Evolutionary conservation across 148 eudicot genomes (phyloP), one percentile per base, ranked within the genome.

Genomic region (Camellia lanceoleosa): DNA sequence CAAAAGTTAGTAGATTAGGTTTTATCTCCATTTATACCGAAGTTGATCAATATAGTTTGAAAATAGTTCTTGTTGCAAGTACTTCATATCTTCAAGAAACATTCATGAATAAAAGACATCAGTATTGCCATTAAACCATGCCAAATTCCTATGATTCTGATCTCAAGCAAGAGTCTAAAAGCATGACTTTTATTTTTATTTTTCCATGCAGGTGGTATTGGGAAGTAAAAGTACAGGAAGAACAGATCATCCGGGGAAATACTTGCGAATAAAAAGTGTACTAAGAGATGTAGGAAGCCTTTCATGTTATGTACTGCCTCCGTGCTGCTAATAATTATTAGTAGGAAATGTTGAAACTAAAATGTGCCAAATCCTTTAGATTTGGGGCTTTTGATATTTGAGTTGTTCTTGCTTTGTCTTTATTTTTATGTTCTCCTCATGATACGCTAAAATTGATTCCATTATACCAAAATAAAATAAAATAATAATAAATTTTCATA

Each of bases 141-240:
- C 38, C 38, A 30, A 30, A 30, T 30, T 30, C 38, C 38, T 2
- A n/a, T 18, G 67, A 20, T 63, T 63, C 67, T 63, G 10, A 18
- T 18, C 30, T 18, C 7, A 18, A 63, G 67, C 13, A 7, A 63
- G 38, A 20, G 38, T 20, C 67, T 5, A 63, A 30, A 20, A 18
- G 67, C 0, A 3, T n/a, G 38, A 63, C 7, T n/a, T 4, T 63
- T 64, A 3, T n/a, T 64, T 64, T 64, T n/a, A 4, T 10, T 58
- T 43, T 1, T 56, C 15, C 49, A 23, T 60, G 76, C 83, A 81
- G 83, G 83, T 70, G 80, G 71, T 41, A 51, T 70, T 19, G 74
- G 76, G 68, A 76, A 81, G 80, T 76, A 73, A 62, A 64, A 69
- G 19, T 19, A 65, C 42, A 11, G n/a, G 73, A 42, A 20, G 12